Evolutionary conservation across 2,329 filamentous ascomycete species (phyloP).

Genomic region (Incumbomyces delicatus): DNA sequence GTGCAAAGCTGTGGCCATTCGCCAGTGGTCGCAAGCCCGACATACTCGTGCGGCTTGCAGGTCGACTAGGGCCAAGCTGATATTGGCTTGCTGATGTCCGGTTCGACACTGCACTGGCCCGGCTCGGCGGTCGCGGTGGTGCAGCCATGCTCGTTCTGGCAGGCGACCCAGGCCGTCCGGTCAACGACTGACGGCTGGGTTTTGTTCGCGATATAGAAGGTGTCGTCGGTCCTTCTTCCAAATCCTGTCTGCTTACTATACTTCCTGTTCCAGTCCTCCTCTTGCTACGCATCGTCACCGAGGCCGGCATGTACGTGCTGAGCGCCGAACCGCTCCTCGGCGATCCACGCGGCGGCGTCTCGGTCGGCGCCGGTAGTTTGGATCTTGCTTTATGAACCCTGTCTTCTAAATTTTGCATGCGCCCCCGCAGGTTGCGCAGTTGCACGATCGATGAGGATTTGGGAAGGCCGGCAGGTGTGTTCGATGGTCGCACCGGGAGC

Average conservation of each 20-base stretch:
- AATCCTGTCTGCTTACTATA: constrained; percentile 33
- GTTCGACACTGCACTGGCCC: constrained; percentile 20
- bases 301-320: constrained; percentile 42
- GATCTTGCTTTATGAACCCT: constrained; percentile 85
- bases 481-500: constrained; percentile 15
- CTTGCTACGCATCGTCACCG: constrained; percentile 54
- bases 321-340: constrained; percentile 51
- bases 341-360: constrained; percentile 70
- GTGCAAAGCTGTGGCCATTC: constrained; percentile 11
- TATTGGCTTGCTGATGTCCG: constrained; percentile 13
- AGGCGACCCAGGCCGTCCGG: constrained; percentile 31
- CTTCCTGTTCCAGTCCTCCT: constrained; percentile 55
- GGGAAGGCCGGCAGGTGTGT: constrained; percentile 33
- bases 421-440: constrained; percentile 84
- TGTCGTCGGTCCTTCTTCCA: constrained; percentile 21
- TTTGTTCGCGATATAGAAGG: constrained; percentile 15
- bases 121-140: constrained; percentile 16
- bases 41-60: constrained; percentile 19
- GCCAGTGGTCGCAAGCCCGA: constrained; percentile 14
- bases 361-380: constrained; percentile 72
- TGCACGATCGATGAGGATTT: constrained; percentile 72
- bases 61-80: constrained; percentile 17
- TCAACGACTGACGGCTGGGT: constrained; percentile 54
- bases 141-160: constrained; percentile 18
- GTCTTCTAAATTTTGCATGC: constrained; percentile 94